Evolutionary conservation across 1,139 yeast genomes (phyloP), one percentile per base, ranked within the genome.

Genomic region (Yamadazyma membranifaciens): DNA sequence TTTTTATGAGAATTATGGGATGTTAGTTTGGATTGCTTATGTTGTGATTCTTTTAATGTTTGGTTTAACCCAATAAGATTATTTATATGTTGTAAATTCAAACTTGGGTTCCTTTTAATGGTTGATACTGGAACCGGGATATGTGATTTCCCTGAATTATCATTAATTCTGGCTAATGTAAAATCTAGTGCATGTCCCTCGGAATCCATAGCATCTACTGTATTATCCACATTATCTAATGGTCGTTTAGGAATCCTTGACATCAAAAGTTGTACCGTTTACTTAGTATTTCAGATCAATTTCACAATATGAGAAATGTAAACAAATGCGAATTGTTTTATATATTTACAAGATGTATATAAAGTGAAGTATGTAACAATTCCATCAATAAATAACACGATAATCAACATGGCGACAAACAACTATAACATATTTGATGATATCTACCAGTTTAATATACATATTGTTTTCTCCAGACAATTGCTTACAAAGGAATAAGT

Each of bases 1-100:
- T 20, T 20, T 20, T 4, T 9, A 12, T 17, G 26, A 14, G 9
- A 20, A 20, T 20, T 20, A 20, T 20, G 24, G 24, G 24, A 20
- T 5, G 5, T 20, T 20, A 20, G 24, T 20, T 20, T 20, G 24
- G 24, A 20, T 20, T 20, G 24, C 7, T 30, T 22, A 14, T 20
- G 13, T 3, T 30, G 32, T 7, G 38, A 29, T 11, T 30, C 29
- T 12, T 30, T 15, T 3, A 36, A 20, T 2, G 34, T 20, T 28
- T 45, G 40, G 26, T 48, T 50, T 38, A 48, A 40, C 7, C 43
- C 50, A 22, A 50, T 45, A 11, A 50, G 39, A 14, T 46, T 43
- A 24, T 45, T 46, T 22, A 50, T 45, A 24, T 49, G 52, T 26
- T 39, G 40, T 14, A 47, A 22, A 37, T 49, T 41, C 9, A 49